Base-by-base conservation (phyloP, 1,284 basidiomycete species). In the Cryptococcus sp. region DNA sequence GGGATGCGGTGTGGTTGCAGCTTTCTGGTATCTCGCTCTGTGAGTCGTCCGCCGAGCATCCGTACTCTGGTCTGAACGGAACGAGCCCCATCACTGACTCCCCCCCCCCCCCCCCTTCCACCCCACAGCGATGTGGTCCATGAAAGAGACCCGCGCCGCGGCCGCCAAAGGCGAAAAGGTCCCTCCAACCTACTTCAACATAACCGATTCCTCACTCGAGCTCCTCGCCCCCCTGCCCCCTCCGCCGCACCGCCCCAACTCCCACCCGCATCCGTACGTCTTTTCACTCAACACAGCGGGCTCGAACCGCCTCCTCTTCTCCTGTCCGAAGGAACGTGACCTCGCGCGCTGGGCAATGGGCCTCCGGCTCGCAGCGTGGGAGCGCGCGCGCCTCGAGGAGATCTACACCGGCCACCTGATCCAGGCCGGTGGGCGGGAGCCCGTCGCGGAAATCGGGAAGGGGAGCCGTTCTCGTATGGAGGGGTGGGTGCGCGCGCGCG, bases 321-420 rank as follows among this genome's bases (percentile, higher is more conserved):
- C 90, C 5, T 92, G 89, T 68, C 87, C 88, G 1, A 81, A 82
- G 15, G 82, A 86, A 4, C 75, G 81, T 21, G 82, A 87, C 3
- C 81, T 95, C 49, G 80, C 89, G 43, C 85, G 87, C n/a, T 98
- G 94, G 94, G 86, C 91, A 18, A 87, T 90, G 21, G 92, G 92
- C 6, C 82, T 98, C 39, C 87, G 96, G 16, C 82, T 98, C 7
- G 86, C 89, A 8, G 84, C 89, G 50, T 98, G 94, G 92, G 95
- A 98, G 77, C 92, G 96, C 67, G 89, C 91, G 1, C 85, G 94
- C 24, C 82, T 98, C 21, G 93, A 97, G 75, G 95, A 98, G 77
- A 92, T 98, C 57, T 98, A 98, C 76, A 98, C 95, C 0, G 94
- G 93, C 2, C 91, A 97, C 78, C 79, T 98, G 46, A 84, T 94